These are phyloP conservation scores for Mallotus repandus DNA, from an alignment of 441 rosid genomes.

Conservation along the genomic window DNA sequence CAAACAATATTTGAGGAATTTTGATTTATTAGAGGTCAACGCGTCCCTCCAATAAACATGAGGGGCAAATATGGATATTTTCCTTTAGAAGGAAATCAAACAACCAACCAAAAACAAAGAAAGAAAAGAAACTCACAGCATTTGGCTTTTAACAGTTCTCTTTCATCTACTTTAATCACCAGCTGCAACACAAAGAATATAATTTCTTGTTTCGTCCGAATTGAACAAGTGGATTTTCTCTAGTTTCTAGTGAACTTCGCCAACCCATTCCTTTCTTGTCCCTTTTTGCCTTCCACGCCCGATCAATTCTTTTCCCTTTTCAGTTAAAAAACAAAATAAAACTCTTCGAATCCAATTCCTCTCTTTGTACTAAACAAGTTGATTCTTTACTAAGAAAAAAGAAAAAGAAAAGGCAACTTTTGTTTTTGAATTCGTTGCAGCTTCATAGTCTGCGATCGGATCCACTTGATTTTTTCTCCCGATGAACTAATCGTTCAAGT, in stretches of 20 bases:
- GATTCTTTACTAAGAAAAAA: background rate
- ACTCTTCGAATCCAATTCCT: slow-evolving; percentile 24
- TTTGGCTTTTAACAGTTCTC: background rate
- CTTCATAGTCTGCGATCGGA: slow-evolving; percentile 29
- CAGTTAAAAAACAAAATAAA: slow-evolving; percentile 18
- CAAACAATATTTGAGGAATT: too few relatives aligned
- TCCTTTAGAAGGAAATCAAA: too few relatives aligned
- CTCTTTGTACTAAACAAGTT: background rate
- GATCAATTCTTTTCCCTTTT: slow-evolving; percentile 27
- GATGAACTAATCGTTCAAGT: slow-evolving; percentile 20
- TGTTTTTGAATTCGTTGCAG: slow-evolving; percentile 22
- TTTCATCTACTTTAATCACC: background rate
- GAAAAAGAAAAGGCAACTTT: background rate
- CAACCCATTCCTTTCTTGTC: background rate
- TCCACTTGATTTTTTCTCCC: slow-evolving; percentile 29
- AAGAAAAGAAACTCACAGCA: too few relatives aligned
- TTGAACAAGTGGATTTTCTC: background rate
- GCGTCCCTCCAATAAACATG: too few relatives aligned
- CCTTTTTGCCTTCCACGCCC: slow-evolving; percentile 21
- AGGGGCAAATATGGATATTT: too few relatives aligned
- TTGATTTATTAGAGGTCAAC: too few relatives aligned
- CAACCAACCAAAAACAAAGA: too few relatives aligned
- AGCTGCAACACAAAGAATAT: background rate
- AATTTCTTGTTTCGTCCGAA: background rate
- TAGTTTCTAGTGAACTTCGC: background rate